A percentile compares a stretch with the other conserved stretches of the same genome.
These are phyloP conservation scores for Parafenestella ontariensis DNA, from an alignment of 2,329 filamentous ascomycete species.

Conservation along the genomic window DNA sequence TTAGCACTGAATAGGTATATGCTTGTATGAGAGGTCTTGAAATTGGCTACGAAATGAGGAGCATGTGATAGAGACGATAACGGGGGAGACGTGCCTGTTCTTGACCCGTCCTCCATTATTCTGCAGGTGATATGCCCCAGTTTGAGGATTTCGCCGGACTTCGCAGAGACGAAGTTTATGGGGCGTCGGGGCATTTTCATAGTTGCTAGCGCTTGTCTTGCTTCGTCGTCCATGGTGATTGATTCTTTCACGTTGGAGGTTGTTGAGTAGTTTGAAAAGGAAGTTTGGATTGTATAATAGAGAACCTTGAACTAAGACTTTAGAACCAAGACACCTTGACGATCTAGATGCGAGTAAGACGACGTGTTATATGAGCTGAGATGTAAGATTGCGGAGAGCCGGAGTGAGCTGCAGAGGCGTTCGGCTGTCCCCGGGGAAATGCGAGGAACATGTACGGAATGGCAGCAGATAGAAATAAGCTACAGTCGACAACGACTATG, in stretches of 20 bases:
- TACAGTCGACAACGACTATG: too few species aligned
- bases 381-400: conserved; percentile 35
- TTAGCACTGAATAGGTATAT: too few species aligned
- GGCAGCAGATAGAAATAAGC: neutral
- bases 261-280: neutral
- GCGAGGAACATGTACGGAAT: neutral
- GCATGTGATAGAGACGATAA: too few species aligned
- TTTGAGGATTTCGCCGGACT: conserved; percentile 57
- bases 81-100: too few species aligned
- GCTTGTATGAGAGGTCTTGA: too few species aligned
- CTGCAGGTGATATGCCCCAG: conserved; percentile 59
- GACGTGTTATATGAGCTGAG: conserved; percentile 8
- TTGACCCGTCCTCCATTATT: conserved; percentile 60
- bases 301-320: neutral
- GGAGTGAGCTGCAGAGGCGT: conserved; percentile 10
- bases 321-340: too few species aligned
- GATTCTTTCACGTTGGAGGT: neutral
- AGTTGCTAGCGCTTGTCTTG: conserved; percentile 37
- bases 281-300: neutral
- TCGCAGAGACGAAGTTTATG: conserved; percentile 58
- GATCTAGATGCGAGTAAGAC: neutral
- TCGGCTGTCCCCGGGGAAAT: neutral
- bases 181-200: conserved; percentile 52
- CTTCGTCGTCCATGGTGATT: conserved; percentile 45
- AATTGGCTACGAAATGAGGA: too few species aligned